phyloP scores from a whole-genome alignment of 2,329 filamentous ascomycete genomes.

The Polytolypa hystricis region DNA sequence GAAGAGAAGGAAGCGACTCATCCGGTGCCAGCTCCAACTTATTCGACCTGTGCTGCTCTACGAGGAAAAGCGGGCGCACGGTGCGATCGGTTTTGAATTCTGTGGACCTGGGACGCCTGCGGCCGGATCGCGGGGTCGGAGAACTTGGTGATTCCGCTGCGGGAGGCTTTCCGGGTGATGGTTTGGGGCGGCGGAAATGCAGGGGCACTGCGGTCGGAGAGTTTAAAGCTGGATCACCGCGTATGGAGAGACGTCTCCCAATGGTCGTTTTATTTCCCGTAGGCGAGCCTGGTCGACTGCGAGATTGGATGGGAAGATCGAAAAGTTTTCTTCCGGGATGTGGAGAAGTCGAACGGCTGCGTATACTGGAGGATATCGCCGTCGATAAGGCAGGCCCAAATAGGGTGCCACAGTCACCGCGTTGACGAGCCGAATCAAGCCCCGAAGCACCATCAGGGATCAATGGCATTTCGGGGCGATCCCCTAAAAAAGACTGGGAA shows the following conservation, averaged over 20 bases:
- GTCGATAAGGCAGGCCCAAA: too few species aligned
- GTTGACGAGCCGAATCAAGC: slow-evolving; percentile 14
- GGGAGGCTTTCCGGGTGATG: slow-evolving; percentile 29
- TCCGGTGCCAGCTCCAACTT: slow-evolving; percentile 32
- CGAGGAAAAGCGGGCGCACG: slow-evolving; percentile 70
- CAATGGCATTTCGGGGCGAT: slow-evolving; percentile 48
- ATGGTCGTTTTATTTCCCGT: slow-evolving; percentile 13
- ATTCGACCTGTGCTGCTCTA: slow-evolving; percentile 49
- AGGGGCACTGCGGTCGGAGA: slow-evolving; percentile 47
- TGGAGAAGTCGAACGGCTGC: slow-evolving; percentile 28
- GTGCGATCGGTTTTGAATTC: slow-evolving; percentile 50
- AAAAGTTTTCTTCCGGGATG: slow-evolving; percentile 19
- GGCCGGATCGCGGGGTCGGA: slow-evolving; percentile 31
- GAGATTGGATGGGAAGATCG: slow-evolving; percentile 20
- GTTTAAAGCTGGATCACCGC: slow-evolving; percentile 16
- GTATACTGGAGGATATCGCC: slow-evolving; percentile 8
- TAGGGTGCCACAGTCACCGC: too few species aligned
- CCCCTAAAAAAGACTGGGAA: slow-evolving; percentile 51
- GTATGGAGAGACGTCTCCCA: slow-evolving; percentile 21
- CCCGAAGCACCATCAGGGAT: slow-evolving; percentile 38
- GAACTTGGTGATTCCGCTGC: slow-evolving; percentile 29
- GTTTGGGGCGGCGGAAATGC: slow-evolving; percentile 42
- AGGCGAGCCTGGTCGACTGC: slow-evolving; percentile 25
- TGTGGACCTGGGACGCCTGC: slow-evolving; percentile 38
- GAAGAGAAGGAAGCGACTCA: slow-evolving; percentile 39